Percentiles rank a stretch among this genome's conserved stretches.
Conservation (phyloP, 768 basidiomycete genomes). For the Podaxis sp. region DNA sequence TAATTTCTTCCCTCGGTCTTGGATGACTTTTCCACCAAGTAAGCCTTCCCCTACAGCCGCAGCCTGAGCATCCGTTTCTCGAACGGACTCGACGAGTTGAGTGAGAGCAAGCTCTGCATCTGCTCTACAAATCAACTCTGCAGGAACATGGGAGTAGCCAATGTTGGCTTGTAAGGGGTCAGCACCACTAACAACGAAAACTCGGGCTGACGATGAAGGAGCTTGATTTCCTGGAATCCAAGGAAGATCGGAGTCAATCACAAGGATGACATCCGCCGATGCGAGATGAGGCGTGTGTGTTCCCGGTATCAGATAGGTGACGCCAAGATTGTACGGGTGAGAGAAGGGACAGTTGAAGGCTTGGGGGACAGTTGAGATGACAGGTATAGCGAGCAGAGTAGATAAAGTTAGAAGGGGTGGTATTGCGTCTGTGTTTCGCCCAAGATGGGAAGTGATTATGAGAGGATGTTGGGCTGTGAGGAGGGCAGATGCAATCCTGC, state of each 20-base stretch:
- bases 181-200: conserved; percentile 59
- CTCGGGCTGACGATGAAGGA: conserved; percentile 37
- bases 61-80: conserved; percentile 20
- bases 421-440: conserved; percentile 47
- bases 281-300: conserved; percentile 44
- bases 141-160: conserved; percentile 50
- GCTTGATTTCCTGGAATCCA: conserved; percentile 53
- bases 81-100: conserved; percentile 39
- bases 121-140: conserved; percentile 54
- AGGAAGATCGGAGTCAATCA: conserved; percentile 63
- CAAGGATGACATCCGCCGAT: conserved; percentile 56
- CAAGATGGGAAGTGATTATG: conserved; percentile 61
- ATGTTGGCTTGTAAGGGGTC: conserved; percentile 53
- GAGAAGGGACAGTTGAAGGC: conserved; percentile 51
- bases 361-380: conserved; percentile 48
- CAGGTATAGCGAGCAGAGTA: conserved; percentile 46
- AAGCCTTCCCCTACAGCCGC: conserved; percentile 21
- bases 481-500: conserved; percentile 44
- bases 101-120: conserved; percentile 48
- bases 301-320: conserved; percentile 42
- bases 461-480: conserved; percentile 48
- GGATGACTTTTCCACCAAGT: conserved; percentile 11
- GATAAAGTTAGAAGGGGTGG: conserved; percentile 43
- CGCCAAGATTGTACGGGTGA: conserved; percentile 49
- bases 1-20: conserved; percentile 7